Evolutionary conservation across 2,329 filamentous ascomycete species (phyloP).

Genomic region (Furcasterigmium furcatum): DNA sequence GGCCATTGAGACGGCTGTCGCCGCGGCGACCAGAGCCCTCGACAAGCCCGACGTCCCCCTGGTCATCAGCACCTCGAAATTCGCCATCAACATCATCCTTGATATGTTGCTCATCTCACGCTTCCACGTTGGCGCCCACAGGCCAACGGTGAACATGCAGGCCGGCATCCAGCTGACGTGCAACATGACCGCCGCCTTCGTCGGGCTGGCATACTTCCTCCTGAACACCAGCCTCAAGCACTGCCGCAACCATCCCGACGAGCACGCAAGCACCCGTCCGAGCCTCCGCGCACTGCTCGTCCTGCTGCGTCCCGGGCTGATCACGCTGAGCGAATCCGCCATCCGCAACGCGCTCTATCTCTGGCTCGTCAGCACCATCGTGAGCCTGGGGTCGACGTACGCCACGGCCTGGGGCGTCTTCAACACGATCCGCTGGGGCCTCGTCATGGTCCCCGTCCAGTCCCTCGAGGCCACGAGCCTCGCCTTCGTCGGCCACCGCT

Average conservation of each 20-base stretch:
- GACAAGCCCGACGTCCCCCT: conserved; percentile 69
- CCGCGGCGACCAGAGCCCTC: conserved; percentile 58
- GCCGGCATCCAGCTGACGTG: conserved; percentile 61
- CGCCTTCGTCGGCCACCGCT: conserved; percentile 64
- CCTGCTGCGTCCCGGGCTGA: conserved; percentile 52
- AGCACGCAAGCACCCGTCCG: conserved; percentile 23
- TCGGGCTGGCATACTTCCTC: conserved; percentile 59
- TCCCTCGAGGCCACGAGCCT: conserved; percentile 63
- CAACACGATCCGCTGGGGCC: conserved; percentile 70
- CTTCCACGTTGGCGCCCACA: conserved; percentile 53
- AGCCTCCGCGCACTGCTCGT: conserved; percentile 41
- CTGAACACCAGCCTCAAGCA: conserved; percentile 28
- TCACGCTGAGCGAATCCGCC: conserved; percentile 62
- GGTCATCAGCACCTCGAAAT: conserved; percentile 61
- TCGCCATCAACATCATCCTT: conserved; percentile 63
- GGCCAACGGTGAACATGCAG: conserved; percentile 61
- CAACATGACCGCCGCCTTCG: conserved; percentile 49
- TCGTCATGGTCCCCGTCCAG: conserved; percentile 71
- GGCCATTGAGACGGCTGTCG: conserved; percentile 60
- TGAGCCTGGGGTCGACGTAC: conserved; percentile 60
- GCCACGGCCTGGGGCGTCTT: conserved; percentile 73
- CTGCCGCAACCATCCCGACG: background rate
- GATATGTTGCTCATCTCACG: conserved; percentile 65
- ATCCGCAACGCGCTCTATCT: conserved; percentile 68
- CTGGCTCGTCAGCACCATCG: conserved; percentile 64